Conservation (phyloP, 176 grass and related monocot genomes). For the Cymbopogon citratus region DNA sequence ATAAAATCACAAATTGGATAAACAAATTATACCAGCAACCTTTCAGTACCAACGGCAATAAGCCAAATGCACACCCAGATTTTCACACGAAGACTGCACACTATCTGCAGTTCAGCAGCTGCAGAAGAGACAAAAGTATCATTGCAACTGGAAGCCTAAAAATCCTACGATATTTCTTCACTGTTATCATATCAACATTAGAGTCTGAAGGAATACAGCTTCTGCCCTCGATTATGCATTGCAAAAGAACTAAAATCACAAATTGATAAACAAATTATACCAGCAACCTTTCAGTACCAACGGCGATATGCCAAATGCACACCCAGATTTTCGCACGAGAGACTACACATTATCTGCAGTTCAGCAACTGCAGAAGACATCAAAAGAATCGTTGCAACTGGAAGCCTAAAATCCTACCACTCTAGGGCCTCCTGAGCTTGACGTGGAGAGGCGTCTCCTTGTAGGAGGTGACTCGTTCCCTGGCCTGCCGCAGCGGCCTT, state of each 20-base stretch:
- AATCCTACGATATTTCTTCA: not conserved
- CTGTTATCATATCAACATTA: not conserved
- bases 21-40: not conserved
- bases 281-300: conserved; percentile 2
- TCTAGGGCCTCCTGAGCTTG: conserved; percentile 50
- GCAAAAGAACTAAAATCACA: not conserved
- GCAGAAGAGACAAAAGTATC: no score
- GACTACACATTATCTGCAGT: not conserved
- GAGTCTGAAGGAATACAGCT: not conserved
- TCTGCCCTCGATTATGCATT: not conserved
- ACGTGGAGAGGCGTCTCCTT: conserved; percentile 56
- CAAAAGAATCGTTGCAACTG: conserved; percentile 18
- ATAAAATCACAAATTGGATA: not conserved
- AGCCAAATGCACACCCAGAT: not conserved
- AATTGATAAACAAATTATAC: not conserved
- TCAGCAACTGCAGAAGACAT: not conserved
- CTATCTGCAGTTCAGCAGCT: not conserved
- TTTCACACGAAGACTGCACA: not conserved
- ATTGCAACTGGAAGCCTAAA: no score
- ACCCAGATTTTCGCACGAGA: not conserved
- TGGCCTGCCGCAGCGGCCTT: conserved; percentile 51
- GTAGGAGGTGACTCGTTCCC: conserved; percentile 41
- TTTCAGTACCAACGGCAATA: not conserved
- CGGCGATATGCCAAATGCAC: not conserved
- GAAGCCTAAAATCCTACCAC: not conserved